Conservation (phyloP, 2,329 filamentous ascomycete genomes). For the Pezicula radicicola region DNA sequence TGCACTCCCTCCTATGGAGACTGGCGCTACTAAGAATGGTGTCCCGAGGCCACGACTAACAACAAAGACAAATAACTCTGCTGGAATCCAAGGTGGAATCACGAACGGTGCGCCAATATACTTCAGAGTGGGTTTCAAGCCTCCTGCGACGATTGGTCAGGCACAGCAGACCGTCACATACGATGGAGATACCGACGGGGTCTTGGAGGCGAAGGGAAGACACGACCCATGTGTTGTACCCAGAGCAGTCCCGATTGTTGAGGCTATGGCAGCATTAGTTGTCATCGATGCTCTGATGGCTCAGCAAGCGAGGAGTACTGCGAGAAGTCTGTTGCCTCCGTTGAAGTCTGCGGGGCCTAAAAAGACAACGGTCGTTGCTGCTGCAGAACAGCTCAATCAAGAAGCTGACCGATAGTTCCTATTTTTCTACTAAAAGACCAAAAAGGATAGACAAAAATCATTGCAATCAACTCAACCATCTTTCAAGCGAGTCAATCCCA, state of each 20-base stretch:
- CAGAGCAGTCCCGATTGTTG: constrained; percentile 81
- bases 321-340: constrained; percentile 41
- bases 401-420: constrained; percentile 7
- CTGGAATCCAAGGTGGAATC: constrained; percentile 94
- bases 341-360: constrained; percentile 24
- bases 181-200: constrained; percentile 64
- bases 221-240: constrained; percentile 89
- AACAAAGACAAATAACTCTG: constrained; percentile 92
- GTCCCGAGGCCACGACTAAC: constrained; percentile 60
- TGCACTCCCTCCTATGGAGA: constrained; percentile 37
- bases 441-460: constrained; percentile 3
- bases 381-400: constrained; percentile 8
- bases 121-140: constrained; percentile 94
- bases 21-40: constrained; percentile 40
- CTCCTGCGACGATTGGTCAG: constrained; percentile 87
- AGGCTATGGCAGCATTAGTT: constrained; percentile 86
- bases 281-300: constrained; percentile 85
- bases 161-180: constrained; percentile 83
- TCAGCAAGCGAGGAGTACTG: constrained; percentile 63
- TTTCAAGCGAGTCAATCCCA: too few relatives aligned
- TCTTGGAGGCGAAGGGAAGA: constrained; percentile 85
- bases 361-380: constrained; percentile 14
- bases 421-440: background rate
- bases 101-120: constrained; percentile 91
- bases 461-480: too few relatives aligned